Conservation (phyloP, 2,329 filamentous ascomycete genomes). For the Magnaporthiopsis rhizophila region DNA sequence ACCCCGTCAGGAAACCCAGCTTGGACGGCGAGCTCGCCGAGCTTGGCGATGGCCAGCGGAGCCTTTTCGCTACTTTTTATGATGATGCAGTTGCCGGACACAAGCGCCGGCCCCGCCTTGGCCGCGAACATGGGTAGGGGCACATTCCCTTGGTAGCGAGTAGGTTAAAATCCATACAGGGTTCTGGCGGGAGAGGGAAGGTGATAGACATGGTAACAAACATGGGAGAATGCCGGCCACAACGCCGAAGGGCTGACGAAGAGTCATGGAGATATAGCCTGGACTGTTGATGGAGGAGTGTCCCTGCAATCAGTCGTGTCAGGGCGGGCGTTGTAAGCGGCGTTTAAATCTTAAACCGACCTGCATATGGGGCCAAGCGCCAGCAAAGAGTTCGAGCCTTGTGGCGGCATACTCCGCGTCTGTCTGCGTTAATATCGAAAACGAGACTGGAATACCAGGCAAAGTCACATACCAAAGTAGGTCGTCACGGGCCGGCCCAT, state of each 20-base stretch:
- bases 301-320: constrained; percentile 18
- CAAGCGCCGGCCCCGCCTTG: constrained; percentile 57
- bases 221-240: constrained; percentile 51
- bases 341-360: not conserved
- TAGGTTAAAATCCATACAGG: constrained; percentile 4
- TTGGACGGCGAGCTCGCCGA: constrained; percentile 54
- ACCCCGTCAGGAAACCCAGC: constrained; percentile 64
- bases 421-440: no score
- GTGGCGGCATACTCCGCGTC: no score
- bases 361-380: constrained; percentile 32
- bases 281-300: constrained; percentile 39
- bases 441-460: no score
- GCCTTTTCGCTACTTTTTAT: constrained; percentile 52
- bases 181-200: not conserved
- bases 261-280: constrained; percentile 34
- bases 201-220: not conserved
- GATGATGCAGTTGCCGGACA: constrained; percentile 48
- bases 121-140: constrained; percentile 58
- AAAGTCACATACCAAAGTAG: not conserved
- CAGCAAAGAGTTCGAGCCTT: constrained; percentile 25
- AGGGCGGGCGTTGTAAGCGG: not conserved
- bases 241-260: constrained; percentile 44
- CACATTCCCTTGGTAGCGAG: constrained; percentile 58
- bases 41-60: constrained; percentile 45
- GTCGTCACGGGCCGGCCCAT: constrained; percentile 34